Base-by-base conservation (phyloP, 108 stramenopile genomes). In the Stephanodiscus triporus region DNA sequence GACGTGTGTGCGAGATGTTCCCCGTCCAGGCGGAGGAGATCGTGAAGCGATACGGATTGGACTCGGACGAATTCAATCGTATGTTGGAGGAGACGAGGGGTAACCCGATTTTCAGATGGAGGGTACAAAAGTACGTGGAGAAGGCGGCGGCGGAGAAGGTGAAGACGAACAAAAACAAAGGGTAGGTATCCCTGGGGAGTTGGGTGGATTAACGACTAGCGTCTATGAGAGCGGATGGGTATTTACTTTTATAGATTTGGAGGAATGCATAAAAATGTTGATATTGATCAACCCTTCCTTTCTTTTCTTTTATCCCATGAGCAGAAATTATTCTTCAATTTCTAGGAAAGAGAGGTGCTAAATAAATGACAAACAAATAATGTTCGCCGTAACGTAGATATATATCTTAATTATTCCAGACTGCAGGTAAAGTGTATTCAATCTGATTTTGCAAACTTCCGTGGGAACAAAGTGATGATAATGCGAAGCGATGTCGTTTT, bases 71-170 rank as follows among this genome's bases (percentile, higher is more conserved):
- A 49, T 90, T 90, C 60, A 90, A 90, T 80, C 62, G 71, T 45
- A 90, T 90, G 89, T 68, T 90, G 48, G 77, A 84, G 53, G 87
- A 87, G 58, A 86, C 85, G 19, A 79, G 63, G 73, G 59, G 78
- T 9, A 90, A 90, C 69, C 89, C 89, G 19, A 72, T 88, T 14
- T 87, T 88, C 55, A 63, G 87, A 51, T 90, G 81, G 81, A 80
- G 82, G 70, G 85, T 90, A n/a, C 66, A 82, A 66, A 86, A 84
- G 73, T 82, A 83, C 72, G 73, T 85, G 37, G 77, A 75, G 63
- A 79, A 65, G 82, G 73, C 68, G 53, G 74, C 70, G 54, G 75
- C 70, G 34, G 79, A 80, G 68, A 42, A 63, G 79, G 49, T 30
- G 34, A 71, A 64, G 55, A 37, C 70, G 34, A 63, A 76, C 58